A percentile compares a stretch with the other conserved stretches of the same genome.
Evolutionary conservation across 164 flowering plant genomes (phyloP).

Genomic region (Stephania cephalantha): DNA sequence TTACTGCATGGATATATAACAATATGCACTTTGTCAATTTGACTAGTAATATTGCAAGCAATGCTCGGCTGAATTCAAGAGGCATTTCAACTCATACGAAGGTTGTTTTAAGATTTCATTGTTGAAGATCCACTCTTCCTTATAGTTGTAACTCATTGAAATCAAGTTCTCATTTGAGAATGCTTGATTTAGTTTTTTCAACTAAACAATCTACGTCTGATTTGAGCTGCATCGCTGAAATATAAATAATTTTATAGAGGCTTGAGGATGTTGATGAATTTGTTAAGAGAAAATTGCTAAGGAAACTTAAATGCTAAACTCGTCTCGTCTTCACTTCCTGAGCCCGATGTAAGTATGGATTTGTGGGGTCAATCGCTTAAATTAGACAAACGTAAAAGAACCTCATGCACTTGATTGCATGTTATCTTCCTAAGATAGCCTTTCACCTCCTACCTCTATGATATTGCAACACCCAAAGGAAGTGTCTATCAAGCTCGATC

Average conservation of each 20-base stretch:
- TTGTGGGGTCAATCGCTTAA: neutral
- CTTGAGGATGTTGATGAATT: neutral
- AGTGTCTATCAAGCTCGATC: neutral
- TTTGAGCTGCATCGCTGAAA: neutral
- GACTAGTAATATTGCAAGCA: neutral
- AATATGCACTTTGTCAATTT: conserved; percentile 4
- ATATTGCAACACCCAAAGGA: neutral
- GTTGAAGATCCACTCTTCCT: neutral
- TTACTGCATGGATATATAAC: conserved; percentile 4
- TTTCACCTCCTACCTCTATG: neutral
- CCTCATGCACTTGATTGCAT: neutral
- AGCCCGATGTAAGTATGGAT: neutral
- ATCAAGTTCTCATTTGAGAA: neutral
- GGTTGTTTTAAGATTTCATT: neutral
- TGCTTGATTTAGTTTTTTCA: neutral
- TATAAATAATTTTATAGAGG: neutral
- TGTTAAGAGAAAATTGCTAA: neutral
- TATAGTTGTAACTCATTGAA: neutral
- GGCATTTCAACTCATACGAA: neutral
- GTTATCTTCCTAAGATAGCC: neutral
- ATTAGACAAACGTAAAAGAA: neutral
- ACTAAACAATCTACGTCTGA: neutral
- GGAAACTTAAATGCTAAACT: neutral
- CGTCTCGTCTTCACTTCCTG: neutral
- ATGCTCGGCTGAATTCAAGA: neutral